phyloP scores from a whole-genome alignment of 768 basidiomycete genomes.

The Auricularia auricula-judae region DNA sequence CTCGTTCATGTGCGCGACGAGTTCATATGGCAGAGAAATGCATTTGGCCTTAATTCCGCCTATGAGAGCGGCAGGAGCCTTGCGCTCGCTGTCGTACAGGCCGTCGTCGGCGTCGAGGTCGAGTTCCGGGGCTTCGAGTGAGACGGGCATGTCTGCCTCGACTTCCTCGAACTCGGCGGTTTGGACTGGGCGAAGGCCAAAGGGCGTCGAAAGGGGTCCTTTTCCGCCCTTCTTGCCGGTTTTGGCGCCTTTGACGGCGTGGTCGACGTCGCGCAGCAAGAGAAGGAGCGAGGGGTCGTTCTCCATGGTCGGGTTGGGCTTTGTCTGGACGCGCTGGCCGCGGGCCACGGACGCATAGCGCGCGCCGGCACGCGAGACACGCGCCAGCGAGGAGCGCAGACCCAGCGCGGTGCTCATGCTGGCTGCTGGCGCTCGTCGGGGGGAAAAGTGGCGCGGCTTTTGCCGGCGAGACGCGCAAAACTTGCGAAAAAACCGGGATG shows the following conservation, averaged over 20 bases:
- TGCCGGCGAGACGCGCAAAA: not conserved
- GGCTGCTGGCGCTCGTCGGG: not conserved
- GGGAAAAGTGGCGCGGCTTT: not conserved
- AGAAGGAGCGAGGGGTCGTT: not conserved
- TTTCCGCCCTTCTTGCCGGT: not conserved
- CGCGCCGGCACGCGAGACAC: not conserved
- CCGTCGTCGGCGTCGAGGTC: not conserved
- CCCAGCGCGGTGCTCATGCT: not conserved
- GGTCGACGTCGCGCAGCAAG: not conserved
- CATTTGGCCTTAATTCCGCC: not conserved
- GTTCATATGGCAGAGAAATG: not conserved
- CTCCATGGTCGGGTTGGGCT: not conserved
- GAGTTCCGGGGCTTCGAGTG: not conserved
- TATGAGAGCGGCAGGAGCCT: not conserved
- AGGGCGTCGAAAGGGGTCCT: not conserved
- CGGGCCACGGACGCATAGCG: not conserved
- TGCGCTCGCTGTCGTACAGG: not conserved
- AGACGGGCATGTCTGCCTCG: not conserved
- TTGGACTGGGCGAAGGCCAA: not conserved
- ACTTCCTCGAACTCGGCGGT: not conserved
- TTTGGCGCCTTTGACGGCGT: not conserved
- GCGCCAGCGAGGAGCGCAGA: not conserved
- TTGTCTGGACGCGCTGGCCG: not conserved
- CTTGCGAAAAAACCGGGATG: not conserved
- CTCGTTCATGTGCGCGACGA: not conserved